A percentile compares a stretch with the other conserved stretches of the same genome.
These are phyloP conservation scores for Zizania palustris DNA, from an alignment of 202 grass and related monocot species.

Conservation along the genomic window DNA sequence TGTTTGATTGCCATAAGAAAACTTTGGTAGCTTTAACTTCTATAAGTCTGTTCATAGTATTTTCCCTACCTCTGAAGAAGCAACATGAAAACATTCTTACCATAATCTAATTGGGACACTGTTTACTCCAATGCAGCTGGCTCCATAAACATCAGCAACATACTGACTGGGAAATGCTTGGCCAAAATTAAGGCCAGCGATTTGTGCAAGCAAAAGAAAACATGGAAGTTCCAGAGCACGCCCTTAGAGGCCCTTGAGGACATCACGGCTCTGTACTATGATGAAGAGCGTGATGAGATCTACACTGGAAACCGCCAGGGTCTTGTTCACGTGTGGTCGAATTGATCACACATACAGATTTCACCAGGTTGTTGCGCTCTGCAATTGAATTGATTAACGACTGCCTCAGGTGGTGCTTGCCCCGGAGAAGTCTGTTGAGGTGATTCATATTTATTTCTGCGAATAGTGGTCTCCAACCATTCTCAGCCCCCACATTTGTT, in stretches of 20 bases:
- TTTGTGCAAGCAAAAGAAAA: constrained; percentile 51
- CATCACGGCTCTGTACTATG: constrained; percentile 85
- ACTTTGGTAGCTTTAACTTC: too few relatives aligned
- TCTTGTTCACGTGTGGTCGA: constrained; percentile 93
- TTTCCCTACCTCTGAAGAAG: neutral
- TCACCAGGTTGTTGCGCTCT: constrained; percentile 11
- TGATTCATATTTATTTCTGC: constrained; percentile 39
- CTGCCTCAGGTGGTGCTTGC: constrained; percentile 26
- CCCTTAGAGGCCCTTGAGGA: constrained; percentile 78
- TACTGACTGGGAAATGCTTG: constrained; percentile 88
- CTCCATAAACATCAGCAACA: constrained; percentile 97
- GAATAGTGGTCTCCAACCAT: constrained; percentile 4
- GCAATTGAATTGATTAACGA: constrained; percentile 21
- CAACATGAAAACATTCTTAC: neutral
- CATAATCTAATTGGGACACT: neutral
- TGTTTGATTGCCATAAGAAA: too few relatives aligned
- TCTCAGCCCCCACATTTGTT: constrained; percentile 43
- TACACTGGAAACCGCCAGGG: constrained; percentile 84
- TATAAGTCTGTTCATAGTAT: neutral
- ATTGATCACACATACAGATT: constrained; percentile 43
- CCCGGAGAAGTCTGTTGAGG: constrained; percentile 27
- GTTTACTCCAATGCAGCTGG: constrained; percentile 49
- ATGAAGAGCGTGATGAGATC: constrained; percentile 88
- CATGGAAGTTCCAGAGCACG: constrained; percentile 62
- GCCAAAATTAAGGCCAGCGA: constrained; percentile 70